Evolutionary conservation across 495 filamentous ascomycete species (phyloP).

Genomic region (Cladorrhinum samala): DNA sequence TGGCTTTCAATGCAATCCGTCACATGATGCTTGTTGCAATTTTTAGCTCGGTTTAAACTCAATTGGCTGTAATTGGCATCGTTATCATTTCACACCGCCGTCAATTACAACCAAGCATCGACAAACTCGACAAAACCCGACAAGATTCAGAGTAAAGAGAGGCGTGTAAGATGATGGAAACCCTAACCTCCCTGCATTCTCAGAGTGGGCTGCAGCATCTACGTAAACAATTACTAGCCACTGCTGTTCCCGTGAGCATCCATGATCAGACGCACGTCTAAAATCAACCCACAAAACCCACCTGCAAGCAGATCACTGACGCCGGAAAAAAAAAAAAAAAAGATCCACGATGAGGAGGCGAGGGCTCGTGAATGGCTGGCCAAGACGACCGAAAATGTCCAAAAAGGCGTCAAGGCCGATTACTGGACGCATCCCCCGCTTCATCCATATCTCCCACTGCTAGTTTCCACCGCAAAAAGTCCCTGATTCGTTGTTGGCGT

Average conservation of each 20-base stretch:
- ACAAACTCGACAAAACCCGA: too few relatives aligned
- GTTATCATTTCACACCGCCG: too few relatives aligned
- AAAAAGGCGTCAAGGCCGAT: constrained; percentile 18
- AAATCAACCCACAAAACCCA: constrained; percentile 31
- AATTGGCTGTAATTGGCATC: too few relatives aligned
- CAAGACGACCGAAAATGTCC: constrained; percentile 12
- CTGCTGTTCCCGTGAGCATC: constrained; percentile 43
- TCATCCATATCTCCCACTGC: too few relatives aligned
- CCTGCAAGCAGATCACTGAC: constrained; percentile 38
- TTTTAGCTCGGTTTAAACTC: too few relatives aligned
- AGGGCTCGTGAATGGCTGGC: constrained; percentile 16
- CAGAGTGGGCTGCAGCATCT: constrained; percentile 36
- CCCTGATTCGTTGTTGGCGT: constrained; percentile 29
- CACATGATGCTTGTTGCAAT: too few relatives aligned
- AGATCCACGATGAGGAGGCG: constrained; percentile 23
- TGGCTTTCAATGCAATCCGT: too few relatives aligned
- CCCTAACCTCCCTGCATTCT: constrained; percentile 4
- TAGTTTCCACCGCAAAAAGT: too few relatives aligned
- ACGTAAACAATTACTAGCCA: too few relatives aligned
- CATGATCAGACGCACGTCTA: constrained; percentile 32
- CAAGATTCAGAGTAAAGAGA: constrained; percentile 19
- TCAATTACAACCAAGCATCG: too few relatives aligned
- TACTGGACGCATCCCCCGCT: constrained; percentile 37
- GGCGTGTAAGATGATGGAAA: constrained; percentile 10
- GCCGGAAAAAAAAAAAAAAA: constrained; percentile 3